Percentiles rank a stretch among this genome's conserved stretches.
phyloP scores from a whole-genome alignment of 2,329 filamentous ascomycete species.

The Didymosphaeria variabile region DNA sequence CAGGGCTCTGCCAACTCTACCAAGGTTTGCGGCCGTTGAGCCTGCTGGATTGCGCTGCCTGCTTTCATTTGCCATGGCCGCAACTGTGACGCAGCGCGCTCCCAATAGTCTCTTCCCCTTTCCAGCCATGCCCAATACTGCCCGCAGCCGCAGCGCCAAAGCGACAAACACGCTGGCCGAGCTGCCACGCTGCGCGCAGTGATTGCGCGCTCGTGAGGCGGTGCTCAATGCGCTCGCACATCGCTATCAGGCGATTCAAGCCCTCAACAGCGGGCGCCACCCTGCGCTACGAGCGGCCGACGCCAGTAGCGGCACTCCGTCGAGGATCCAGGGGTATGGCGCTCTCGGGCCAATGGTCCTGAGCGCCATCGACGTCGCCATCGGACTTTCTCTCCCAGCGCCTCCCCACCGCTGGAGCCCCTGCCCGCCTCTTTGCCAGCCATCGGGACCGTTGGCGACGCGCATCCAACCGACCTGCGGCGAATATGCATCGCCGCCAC shows the following conservation, averaged over 20 bases:
- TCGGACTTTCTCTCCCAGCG: slow-evolving; percentile 6
- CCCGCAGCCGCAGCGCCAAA: neutral
- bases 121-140: neutral
- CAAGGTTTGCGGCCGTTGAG: slow-evolving; percentile 2
- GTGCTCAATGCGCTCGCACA: neutral
- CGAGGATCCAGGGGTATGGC: neutral
- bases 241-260: neutral
- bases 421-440: neutral
- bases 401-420: slow-evolving; percentile 4
- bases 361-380: neutral
- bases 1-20: neutral
- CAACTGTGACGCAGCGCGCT: neutral
- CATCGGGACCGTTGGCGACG: slow-evolving; percentile 8
- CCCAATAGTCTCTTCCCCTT: neutral
- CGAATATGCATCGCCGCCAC: slow-evolving; percentile 4
- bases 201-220: slow-evolving; percentile 5
- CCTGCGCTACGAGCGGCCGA: slow-evolving; percentile 10
- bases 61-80: neutral
- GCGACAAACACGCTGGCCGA: neutral
- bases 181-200: neutral
- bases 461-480: slow-evolving; percentile 2
- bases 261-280: slow-evolving; percentile 4
- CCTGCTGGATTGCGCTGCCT: slow-evolving; percentile 1
- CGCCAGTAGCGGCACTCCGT: slow-evolving; percentile 11
- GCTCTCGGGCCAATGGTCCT: slow-evolving; percentile 7